Evolutionary conservation across 1,284 basidiomycete genomes (phyloP).

Genomic region (Microstroma glucosiphilum): DNA sequence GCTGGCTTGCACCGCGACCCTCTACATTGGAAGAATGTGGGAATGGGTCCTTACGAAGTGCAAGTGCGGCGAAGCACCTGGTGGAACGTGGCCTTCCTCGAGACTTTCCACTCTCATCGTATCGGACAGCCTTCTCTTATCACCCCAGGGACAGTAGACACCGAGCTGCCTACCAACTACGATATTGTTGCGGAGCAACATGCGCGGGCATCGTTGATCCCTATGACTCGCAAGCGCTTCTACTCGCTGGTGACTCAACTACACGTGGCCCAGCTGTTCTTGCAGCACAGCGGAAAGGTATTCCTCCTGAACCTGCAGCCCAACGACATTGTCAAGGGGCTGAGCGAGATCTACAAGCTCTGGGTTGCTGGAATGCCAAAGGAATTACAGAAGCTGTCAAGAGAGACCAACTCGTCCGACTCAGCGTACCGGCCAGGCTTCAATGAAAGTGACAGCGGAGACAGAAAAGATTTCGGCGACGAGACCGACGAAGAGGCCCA

Average conservation of each 20-base stretch:
- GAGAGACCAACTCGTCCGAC: too few relatives aligned
- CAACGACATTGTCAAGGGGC: not conserved
- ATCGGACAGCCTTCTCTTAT: constrained; percentile 32
- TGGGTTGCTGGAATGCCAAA: not conserved
- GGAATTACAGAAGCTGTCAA: not conserved
- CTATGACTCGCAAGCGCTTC: too few relatives aligned
- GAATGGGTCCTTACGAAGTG: constrained; percentile 35
- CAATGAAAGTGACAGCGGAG: not conserved
- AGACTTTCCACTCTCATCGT: constrained; percentile 23
- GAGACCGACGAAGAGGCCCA: too few relatives aligned
- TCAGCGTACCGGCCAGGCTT: not conserved
- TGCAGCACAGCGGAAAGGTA: constrained; percentile 1
- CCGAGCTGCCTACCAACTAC: constrained; percentile 36
- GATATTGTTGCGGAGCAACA: constrained; percentile 21
- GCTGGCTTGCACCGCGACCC: constrained; percentile 40
- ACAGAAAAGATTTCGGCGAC: too few relatives aligned
- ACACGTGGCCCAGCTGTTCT: not conserved
- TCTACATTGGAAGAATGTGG: constrained; percentile 26
- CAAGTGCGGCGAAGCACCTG: constrained; percentile 34
- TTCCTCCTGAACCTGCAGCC: not conserved
- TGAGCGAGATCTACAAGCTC: constrained; percentile 1
- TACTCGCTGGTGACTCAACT: constrained; percentile 27
- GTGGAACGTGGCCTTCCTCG: constrained; percentile 19
- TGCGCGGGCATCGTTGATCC: too few relatives aligned
- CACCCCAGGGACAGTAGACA: constrained; percentile 31